Evolutionary conservation across 768 basidiomycete genomes (phyloP), one percentile per base, ranked within the genome.

Genomic region (Boletus coccyginus): DNA sequence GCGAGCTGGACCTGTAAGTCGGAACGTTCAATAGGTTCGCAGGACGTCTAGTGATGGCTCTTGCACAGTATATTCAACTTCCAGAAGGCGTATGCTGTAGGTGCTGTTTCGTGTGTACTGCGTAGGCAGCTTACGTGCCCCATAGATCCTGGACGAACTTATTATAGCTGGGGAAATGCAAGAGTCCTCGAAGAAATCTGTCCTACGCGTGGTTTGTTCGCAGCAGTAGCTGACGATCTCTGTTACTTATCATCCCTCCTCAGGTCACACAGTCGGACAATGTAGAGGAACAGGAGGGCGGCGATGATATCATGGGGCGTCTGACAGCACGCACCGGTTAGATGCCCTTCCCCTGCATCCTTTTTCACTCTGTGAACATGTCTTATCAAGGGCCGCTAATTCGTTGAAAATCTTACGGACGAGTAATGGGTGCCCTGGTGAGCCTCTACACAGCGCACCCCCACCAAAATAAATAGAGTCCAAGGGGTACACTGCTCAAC

Each of bases 91-190:
- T 97, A 94, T 69, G 85, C 91, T 5, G 94, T 91, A 58, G 44
- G 77, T 39, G 17, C 19, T 44, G 31, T 16, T 42, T 48, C 55
- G 13, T n/a, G n/a, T 27, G 13, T 47, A 36, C 31, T 8, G 21
- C 11, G 5, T 45, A 29, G 36, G 24, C 19, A 5, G 52, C 51
- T 65, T 7, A 60, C 42, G 32, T 11, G 36, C 44, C 16, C 1
- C 38, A 38, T 50, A 91, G 88, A 84, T 98, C 56, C 75, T 98
- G 38, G 96, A 98, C 66, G 95, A 98, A 71, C 79, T 98, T 42
- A 85, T 98, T 62, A 88, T 97, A 32, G 88, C 92, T 13, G 96
- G 96, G 42, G 96, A 98, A 73, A 75, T 98, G 62, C 91, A 94
- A 73, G 96, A 98, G 69, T 88, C 94, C 0, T 94, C 90, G 19